Evolutionary conservation across 495 filamentous ascomycete genomes (phyloP).

Genomic region (Lasiosphaeria hispida): DNA sequence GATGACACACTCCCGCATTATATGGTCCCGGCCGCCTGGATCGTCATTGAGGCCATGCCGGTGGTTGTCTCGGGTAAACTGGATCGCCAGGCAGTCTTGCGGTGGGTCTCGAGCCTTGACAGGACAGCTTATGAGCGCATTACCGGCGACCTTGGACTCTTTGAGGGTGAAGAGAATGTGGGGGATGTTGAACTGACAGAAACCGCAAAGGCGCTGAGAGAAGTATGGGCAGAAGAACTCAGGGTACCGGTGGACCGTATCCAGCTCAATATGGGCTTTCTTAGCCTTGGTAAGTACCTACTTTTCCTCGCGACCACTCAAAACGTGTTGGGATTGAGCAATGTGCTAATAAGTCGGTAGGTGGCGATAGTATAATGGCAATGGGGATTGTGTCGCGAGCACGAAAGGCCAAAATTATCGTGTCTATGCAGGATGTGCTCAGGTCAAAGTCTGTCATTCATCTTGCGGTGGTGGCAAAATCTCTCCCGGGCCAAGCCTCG

Average conservation of each 20-base stretch:
- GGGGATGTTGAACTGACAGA: slow-evolving; percentile 8
- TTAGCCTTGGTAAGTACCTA: slow-evolving; percentile 22
- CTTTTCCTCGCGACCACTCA: not conserved
- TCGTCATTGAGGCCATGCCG: slow-evolving; percentile 52
- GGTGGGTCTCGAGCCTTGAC: slow-evolving; percentile 20
- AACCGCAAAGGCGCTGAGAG: slow-evolving; percentile 12
- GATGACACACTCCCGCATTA: slow-evolving; percentile 34
- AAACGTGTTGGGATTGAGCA: not conserved
- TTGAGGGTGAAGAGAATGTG: slow-evolving; percentile 8
- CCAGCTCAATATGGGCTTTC: slow-evolving; percentile 18
- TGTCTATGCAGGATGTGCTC: slow-evolving; percentile 27
- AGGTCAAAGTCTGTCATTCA: slow-evolving; percentile 27
- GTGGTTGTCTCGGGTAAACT: slow-evolving; percentile 52
- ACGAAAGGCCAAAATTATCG: slow-evolving; percentile 17
- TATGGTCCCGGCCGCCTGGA: slow-evolving; percentile 58
- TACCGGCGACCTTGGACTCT: slow-evolving; percentile 10
- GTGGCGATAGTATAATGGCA: slow-evolving; percentile 29
- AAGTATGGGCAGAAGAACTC: slow-evolving; percentile 22
- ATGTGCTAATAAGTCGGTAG: not conserved
- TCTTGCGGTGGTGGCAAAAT: slow-evolving; percentile 25
- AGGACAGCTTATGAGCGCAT: slow-evolving; percentile 17
- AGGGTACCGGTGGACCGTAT: slow-evolving; percentile 15
- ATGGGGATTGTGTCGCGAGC: slow-evolving; percentile 26
- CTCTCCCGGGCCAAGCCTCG: not conserved
- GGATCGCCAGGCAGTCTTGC: slow-evolving; percentile 42